These are phyloP conservation scores for Pleurotus sapidus DNA, from an alignment of 768 basidiomycete genomes.

Conservation along the genomic window DNA sequence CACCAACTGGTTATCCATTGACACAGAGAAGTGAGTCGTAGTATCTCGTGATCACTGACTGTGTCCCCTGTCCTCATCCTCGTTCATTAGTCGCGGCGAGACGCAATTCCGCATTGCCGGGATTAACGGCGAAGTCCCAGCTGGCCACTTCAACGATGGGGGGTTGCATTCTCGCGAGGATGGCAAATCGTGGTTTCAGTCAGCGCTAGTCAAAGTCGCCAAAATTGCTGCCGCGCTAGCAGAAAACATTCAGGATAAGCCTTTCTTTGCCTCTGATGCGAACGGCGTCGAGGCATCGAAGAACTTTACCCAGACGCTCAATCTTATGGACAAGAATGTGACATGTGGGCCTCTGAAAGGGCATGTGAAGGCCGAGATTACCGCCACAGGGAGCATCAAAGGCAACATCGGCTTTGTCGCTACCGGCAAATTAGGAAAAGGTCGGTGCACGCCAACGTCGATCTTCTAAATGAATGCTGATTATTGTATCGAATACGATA, in stretches of 20 bases:
- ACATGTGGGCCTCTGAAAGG: background rate
- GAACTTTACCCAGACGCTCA: background rate
- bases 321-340: background rate
- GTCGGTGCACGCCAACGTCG: background rate
- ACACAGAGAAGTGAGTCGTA: background rate
- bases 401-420: background rate
- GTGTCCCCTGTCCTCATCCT: background rate
- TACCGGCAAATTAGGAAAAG: background rate
- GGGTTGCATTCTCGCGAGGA: background rate
- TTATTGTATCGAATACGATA: background rate
- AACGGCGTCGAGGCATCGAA: background rate
- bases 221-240: background rate
- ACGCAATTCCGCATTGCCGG: background rate
- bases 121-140: background rate
- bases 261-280: background rate
- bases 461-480: background rate
- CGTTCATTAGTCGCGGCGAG: background rate
- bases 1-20: background rate
- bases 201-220: background rate
- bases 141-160: background rate
- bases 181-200: background rate
- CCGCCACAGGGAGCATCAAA: background rate
- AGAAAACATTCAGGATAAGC: too few relatives aligned
- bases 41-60: background rate
- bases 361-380: background rate